These are phyloP conservation scores for Colletotrichum cereale DNA, from an alignment of 2,329 filamentous ascomycete species.

Conservation along the genomic window DNA sequence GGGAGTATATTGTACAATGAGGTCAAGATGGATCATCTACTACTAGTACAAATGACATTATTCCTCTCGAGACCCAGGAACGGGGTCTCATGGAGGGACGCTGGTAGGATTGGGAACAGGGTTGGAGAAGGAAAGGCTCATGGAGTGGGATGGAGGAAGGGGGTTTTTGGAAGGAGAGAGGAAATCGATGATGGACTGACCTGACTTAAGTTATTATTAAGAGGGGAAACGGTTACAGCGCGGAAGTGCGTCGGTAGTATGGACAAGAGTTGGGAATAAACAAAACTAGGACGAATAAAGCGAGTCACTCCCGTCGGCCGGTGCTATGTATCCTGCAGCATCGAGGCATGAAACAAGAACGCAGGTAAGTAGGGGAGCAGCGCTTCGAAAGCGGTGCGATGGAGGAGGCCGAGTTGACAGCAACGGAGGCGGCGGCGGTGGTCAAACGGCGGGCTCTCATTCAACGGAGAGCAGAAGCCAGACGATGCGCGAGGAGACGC, in stretches of 20 bases:
- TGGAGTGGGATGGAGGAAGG: constrained; percentile 42
- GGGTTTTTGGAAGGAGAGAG: constrained; percentile 41
- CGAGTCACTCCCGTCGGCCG: constrained; percentile 28
- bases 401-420: constrained; percentile 18
- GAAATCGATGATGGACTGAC: constrained; percentile 41
- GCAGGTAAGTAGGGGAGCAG: constrained; percentile 15
- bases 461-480: constrained; percentile 29
- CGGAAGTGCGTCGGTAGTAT: constrained; percentile 33
- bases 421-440: constrained; percentile 20
- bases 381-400: constrained; percentile 12
- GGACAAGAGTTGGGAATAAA: constrained; percentile 34
- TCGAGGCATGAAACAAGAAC: constrained; percentile 40
- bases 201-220: constrained; percentile 41
- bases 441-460: constrained; percentile 21
- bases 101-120: constrained; percentile 41
- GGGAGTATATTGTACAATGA: constrained; percentile 49
- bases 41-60: constrained; percentile 42
- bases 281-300: constrained; percentile 37
- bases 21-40: constrained; percentile 40
- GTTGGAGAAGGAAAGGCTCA: constrained; percentile 35
- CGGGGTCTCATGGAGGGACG: constrained; percentile 51
- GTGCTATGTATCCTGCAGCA: constrained; percentile 43
- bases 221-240: constrained; percentile 26
- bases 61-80: constrained; percentile 49
- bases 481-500: constrained; percentile 30